phyloP scores from a whole-genome alignment of 2,329 filamentous ascomycete species.

The Phialophora macrospora region DNA sequence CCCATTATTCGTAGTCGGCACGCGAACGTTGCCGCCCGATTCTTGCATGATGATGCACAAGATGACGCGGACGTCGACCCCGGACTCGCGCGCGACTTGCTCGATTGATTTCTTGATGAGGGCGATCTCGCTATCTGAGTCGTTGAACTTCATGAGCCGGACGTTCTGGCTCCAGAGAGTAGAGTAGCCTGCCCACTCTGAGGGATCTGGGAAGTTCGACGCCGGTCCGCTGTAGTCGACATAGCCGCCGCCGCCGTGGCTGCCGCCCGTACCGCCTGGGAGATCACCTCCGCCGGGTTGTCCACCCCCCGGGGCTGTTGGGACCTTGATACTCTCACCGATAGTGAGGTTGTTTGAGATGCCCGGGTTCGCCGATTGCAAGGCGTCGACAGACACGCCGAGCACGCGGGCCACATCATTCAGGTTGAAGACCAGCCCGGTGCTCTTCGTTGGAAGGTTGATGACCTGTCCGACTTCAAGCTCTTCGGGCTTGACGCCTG shows the following conservation, averaged over 20 bases:
- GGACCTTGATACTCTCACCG: conserved; percentile 5
- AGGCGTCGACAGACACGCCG: conserved; percentile 6
- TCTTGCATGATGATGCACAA: conserved; percentile 45
- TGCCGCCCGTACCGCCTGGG: conserved; percentile 23
- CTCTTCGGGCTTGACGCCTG: conserved; percentile 24
- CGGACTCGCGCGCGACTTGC: conserved; percentile 33
- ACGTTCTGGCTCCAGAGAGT: conserved; percentile 31
- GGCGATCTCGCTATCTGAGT: conserved; percentile 30
- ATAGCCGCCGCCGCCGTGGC: conserved; percentile 27
- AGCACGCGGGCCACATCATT: conserved; percentile 6
- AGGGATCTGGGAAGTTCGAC: conserved; percentile 24
- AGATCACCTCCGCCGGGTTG: neutral
- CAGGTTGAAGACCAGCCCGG: conserved; percentile 23
- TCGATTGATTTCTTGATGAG: conserved; percentile 38
- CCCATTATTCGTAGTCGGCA: conserved; percentile 31
- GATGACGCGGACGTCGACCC: conserved; percentile 43
- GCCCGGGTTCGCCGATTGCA: conserved; percentile 2
- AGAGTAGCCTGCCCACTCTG: conserved; percentile 27
- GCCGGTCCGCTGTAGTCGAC: conserved; percentile 32
- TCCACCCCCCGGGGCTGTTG: neutral
- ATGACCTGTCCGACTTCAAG: conserved; percentile 28
- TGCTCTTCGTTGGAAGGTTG: conserved; percentile 7
- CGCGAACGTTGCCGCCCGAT: conserved; percentile 39
- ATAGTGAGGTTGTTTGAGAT: conserved; percentile 1
- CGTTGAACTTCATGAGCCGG: conserved; percentile 25